Base-by-base conservation (phyloP, 768 basidiomycete species). In the Hortiboletus flavorubellus region DNA sequence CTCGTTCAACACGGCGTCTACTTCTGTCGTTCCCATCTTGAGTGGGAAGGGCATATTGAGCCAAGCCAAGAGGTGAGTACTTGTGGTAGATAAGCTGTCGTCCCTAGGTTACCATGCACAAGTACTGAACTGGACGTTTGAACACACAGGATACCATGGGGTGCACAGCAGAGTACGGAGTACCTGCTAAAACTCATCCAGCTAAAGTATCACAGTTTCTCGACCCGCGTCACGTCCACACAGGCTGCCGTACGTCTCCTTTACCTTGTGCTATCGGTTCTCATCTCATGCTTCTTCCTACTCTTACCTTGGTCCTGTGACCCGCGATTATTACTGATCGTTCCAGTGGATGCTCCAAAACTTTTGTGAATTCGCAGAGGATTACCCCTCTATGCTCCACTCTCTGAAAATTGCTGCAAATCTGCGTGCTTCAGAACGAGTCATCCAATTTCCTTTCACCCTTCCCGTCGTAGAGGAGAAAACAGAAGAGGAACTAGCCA, bases 131-230 rank as follows among this genome's bases (percentile, higher is more conserved):
- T 26, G 23, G 50, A 16, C 33, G 16, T 45, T 9, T 26, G 37
- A 52, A n/a, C 15, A n/a, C n/a, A 8, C 42, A 97, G 95, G 59
- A 91, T 99, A 71, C 90, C 93, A 5, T 98, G 93, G 92, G 97
- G 97, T 29, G 84, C 89, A 26, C 82, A 85, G 2, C 95, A 98
- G 64, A 84, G 93, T 1, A 84, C 91, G 0, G 97, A 99, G 52
- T 90, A 97, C 65, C 80, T 98, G 48, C 83, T 95, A 56, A 97
- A 94, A 66, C 84, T 96, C 21, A 85, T 95, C 40, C 95, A 98
- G 67, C 81, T 98, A 35, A 99, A 98, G 71, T 97, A 98, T 67
- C 89, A 96, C 29, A 87, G 79, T 44, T 98, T 98, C 69, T 91
- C 93, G 6, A 89, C 88, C 1, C 85, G 92, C 41, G 83, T 98